Percentiles rank a stretch among this genome's conserved stretches.
These are phyloP conservation scores for Trichosporon asahii DNA, from an alignment of 1,284 basidiomycete species.

Conservation along the genomic window DNA sequence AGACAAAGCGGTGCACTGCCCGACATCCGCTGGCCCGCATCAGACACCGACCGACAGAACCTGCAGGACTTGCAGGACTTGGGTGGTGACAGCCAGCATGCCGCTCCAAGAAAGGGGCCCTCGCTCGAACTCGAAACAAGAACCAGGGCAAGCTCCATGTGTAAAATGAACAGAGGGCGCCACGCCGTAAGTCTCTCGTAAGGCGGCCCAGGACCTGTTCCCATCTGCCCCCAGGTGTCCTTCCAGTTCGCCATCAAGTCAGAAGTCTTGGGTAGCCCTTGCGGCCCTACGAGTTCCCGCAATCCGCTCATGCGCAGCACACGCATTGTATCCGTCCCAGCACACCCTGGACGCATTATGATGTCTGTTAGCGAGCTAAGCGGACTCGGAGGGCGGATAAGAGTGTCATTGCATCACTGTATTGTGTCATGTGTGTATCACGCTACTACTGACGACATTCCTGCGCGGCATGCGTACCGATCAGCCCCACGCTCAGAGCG, in stretches of 20 bases:
- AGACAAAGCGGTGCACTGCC: neutral
- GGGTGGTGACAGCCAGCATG: no score
- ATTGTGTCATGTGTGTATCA: neutral
- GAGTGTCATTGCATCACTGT: neutral
- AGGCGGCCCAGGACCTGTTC: neutral
- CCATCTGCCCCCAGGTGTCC: neutral
- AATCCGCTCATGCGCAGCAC: neutral
- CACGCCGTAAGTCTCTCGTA: neutral
- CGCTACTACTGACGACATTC: neutral
- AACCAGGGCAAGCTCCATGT: neutral
- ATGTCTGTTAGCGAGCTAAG: no score
- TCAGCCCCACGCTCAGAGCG: no score
- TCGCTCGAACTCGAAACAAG: neutral
- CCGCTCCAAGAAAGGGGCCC: neutral
- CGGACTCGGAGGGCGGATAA: no score
- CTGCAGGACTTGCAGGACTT: no score
- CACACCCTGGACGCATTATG: neutral
- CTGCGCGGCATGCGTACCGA: no score
- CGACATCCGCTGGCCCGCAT: neutral
- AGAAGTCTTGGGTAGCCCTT: no score
- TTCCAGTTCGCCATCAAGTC: no score
- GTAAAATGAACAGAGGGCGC: neutral
- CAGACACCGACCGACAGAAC: no score
- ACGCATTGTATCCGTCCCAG: no score
- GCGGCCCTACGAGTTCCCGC: neutral